Base-by-base conservation (phyloP, 202 grass and related monocot species). In the Zizania palustris region DNA sequence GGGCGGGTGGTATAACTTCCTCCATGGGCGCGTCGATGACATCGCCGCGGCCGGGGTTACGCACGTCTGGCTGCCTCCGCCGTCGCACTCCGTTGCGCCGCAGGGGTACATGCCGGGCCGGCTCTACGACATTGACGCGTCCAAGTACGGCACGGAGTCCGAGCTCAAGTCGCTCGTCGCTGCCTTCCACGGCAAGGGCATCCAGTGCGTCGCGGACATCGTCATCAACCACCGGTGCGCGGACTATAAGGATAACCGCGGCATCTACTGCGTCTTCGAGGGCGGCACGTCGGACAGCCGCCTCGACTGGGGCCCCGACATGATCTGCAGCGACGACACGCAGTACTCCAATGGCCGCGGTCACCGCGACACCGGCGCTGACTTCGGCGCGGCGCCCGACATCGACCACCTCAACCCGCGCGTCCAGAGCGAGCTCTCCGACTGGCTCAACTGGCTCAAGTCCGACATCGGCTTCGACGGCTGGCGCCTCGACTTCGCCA, bases 181-280 rank as follows among this genome's bases (percentile, higher is more conserved):
- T 1, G 85, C 88, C 7, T 88, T 93, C 77, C 85, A 81, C 73
- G 85, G 7, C 73, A 88, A 48, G 46, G 86, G 88, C 42, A 59
- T 97, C 63, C 35, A 89, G 64, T 93, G 82, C 79, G 63, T 93
- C 9, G 90, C 93, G 0, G 90, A 97, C 76, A 38, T 97, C 36
- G 94, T 97, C 55, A 93, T 97, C 81, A 92, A 93, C 69, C 94
- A 97, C 76, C 85, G 94, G 9, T 93, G 84, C 60, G 94, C 88
- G 8, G 94, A 93, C 45, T 74, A 84, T 50, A 84, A 92, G 72
- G 94, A 97, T 51, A 60, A 69, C 9, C 79, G 93, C 15, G 93
- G 93, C 61, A 81, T 97, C 63, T 97, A 93, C 80, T 97, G 93
- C 71, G 38, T 97, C 69, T 93, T 97, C 81, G 86, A 97, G 54